Conservation (phyloP, 306 rosid genomes). For the Carpinus fangiana region DNA sequence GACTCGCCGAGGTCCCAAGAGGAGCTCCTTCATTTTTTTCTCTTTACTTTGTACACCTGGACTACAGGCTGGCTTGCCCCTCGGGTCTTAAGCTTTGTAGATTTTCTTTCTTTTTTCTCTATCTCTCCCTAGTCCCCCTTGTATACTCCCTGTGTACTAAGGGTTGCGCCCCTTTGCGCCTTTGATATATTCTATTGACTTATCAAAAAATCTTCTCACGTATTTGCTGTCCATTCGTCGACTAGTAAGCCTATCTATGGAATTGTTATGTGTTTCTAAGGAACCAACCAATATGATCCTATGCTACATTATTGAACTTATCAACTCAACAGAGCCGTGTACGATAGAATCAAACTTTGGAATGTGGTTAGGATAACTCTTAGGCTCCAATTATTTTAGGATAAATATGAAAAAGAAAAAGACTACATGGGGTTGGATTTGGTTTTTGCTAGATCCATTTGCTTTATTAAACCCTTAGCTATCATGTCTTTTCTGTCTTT, state of each 20-base stretch:
- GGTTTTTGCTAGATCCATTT: neutral
- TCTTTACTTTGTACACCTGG: no score
- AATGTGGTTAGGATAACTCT: neutral
- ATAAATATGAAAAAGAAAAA: neutral
- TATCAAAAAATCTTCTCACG: neutral
- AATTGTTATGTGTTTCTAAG: neutral
- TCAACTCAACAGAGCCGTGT: neutral
- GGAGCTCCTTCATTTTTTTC: no score
- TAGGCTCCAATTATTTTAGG: no score
- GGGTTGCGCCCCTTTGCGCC: no score
- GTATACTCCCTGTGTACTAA: no score
- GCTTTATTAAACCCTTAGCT: neutral
- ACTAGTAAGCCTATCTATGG: no score
- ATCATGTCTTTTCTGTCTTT: neutral
- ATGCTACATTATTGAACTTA: neutral
- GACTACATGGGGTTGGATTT: neutral
- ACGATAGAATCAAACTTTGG: neutral
- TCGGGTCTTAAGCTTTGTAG: no score
- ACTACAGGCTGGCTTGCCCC: no score
- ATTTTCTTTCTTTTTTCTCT: no score
- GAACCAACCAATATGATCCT: neutral
- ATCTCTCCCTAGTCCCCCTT: no score
- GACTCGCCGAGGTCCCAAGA: no score
- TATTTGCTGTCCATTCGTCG: neutral
- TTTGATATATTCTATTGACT: no score